phyloP scores from a whole-genome alignment of 2,329 filamentous ascomycete genomes.

The Aspergillus hortae region DNA sequence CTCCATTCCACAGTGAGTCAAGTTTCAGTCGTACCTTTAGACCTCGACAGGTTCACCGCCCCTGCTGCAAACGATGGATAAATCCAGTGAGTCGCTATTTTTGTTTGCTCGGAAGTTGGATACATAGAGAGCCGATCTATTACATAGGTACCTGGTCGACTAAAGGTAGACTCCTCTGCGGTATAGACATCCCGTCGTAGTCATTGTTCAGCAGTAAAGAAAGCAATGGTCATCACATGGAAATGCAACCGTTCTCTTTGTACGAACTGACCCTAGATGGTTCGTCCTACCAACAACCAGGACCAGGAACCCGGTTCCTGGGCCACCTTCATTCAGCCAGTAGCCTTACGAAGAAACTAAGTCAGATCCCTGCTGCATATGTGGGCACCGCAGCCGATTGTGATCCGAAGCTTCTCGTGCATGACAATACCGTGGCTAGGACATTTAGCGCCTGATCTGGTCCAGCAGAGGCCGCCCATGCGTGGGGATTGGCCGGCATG shows the following conservation, averaged over 20 bases:
- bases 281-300: too few relatives aligned
- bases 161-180: too few relatives aligned
- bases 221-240: not conserved
- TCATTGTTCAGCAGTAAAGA: too few relatives aligned
- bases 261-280: too few relatives aligned
- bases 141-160: too few relatives aligned
- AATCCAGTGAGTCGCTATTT: not conserved
- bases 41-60: not conserved
- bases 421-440: not conserved
- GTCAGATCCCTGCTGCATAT: not conserved
- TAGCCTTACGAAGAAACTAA: not conserved
- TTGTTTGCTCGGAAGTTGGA: not conserved
- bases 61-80: not conserved
- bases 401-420: slow-evolving; percentile 4
- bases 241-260: too few relatives aligned
- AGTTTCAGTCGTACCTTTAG: not conserved
- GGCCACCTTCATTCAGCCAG: not conserved
- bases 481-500: not conserved
- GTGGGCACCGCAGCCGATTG: not conserved
- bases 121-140: too few relatives aligned
- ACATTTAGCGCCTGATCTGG: not conserved
- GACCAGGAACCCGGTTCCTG: not conserved
- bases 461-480: not conserved
- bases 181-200: too few relatives aligned
- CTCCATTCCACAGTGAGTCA: slow-evolving; percentile 3